Evolutionary conservation across 495 filamentous ascomycete genomes (phyloP), one percentile per base, ranked within the genome.

Genomic region (Rhypophila decipiens): DNA sequence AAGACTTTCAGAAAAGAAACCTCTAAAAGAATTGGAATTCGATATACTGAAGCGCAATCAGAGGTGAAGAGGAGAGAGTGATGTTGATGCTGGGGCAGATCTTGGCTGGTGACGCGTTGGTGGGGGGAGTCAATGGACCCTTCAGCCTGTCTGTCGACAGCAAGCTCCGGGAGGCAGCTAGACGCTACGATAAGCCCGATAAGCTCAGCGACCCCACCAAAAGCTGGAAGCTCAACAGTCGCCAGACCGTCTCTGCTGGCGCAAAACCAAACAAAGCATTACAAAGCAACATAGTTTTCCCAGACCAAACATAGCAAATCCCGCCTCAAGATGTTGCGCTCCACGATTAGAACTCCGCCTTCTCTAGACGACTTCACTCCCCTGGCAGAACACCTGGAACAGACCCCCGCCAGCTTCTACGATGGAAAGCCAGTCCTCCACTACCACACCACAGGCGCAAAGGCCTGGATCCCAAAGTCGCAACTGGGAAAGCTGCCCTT

Each of bases 381-480:
- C 9, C 77, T 98, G 37, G 70, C 77, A 15, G 82, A 85, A 46
- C 87, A 95, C 66, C 88, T 95, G 61, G 80, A 84, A 22, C 82
- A 83, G 50, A 98, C 93, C 8, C 93, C 93, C 1, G 64, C 71
- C 41, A 89, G 84, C 23, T 98, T 97, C 76, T 84, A 82, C 65
- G 75, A 76, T 58, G 84, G 79, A 9, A 86, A 84, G 46, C 80
- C 90, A 11, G 76, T 98, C 24, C 80, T 97, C 0, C 76, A 96
- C 71, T 84, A 83, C 67, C 85, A 84, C 57, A 75, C 71, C 51
- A 59, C 77, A 39, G 70, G 72, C 55, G 77, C 83, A 59, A 84
- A 82, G 39, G 75, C 89, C 65, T 49, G 71, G 83, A 50, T 67
- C 54, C 54, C 66, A 29, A 51, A 60, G 53, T 53, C 74, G 64